Percentiles rank a stretch among this genome's conserved stretches.
phyloP scores from a whole-genome alignment of 2,329 filamentous ascomycete genomes.

The Rugonectria rugulosa region DNA sequence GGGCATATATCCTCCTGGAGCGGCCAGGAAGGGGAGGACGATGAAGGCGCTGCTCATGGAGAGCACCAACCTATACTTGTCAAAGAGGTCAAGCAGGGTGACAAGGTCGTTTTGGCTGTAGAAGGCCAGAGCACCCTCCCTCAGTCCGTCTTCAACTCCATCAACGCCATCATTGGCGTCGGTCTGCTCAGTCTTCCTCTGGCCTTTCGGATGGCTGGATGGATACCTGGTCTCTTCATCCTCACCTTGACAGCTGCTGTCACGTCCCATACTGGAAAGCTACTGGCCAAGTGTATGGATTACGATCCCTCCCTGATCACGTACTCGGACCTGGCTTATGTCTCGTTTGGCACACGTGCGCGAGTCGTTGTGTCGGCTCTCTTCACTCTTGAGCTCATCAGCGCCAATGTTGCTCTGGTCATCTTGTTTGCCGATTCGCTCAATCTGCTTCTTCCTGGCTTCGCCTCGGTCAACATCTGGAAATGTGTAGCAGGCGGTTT shows the following conservation, averaged over 20 bases:
- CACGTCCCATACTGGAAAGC: constrained; percentile 85
- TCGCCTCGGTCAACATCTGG: constrained; percentile 74
- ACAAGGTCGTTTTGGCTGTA: constrained; percentile 82
- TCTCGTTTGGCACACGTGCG: constrained; percentile 85
- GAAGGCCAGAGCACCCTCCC: constrained; percentile 95
- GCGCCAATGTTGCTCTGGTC: constrained; percentile 86
- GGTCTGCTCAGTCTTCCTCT: constrained; percentile 89
- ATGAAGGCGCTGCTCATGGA: constrained; percentile 53
- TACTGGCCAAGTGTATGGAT: constrained; percentile 89
- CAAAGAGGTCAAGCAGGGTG: constrained; percentile 87
- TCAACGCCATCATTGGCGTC: constrained; percentile 90
- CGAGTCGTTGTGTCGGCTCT: constrained; percentile 83
- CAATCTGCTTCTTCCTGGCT: constrained; percentile 75
- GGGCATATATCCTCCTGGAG: constrained; percentile 43
- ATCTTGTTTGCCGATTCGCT: constrained; percentile 95
- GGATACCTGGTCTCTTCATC: constrained; percentile 82
- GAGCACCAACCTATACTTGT: constrained; percentile 81
- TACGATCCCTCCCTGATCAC: constrained; percentile 86
- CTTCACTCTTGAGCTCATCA: constrained; percentile 87
- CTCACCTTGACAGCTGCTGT: constrained; percentile 76
- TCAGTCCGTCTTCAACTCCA: constrained; percentile 96
- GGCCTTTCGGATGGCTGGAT: constrained; percentile 86
- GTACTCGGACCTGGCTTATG: constrained; percentile 91
- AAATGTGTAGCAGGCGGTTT: constrained; percentile 84
- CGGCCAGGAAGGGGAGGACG: constrained; percentile 42